Evolutionary conservation across 192 early-diverging fungal genomes (phyloP).

Genomic region (Backusella australiensis): DNA sequence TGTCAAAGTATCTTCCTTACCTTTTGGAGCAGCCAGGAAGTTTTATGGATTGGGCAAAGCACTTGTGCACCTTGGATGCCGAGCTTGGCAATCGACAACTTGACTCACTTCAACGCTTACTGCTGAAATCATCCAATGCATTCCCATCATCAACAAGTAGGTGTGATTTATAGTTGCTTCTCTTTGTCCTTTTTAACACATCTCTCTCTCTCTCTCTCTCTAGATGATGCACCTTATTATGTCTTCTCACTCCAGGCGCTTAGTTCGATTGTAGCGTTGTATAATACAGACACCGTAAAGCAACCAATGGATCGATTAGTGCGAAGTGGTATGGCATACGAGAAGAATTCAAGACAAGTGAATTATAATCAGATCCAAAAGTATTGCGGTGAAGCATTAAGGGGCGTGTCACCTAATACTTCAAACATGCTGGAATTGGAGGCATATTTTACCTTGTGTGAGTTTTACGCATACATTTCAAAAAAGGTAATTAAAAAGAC

Average conservation of each 20-base stretch:
- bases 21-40: constrained; percentile 37
- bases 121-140: constrained; percentile 38
- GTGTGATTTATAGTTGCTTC: neutral
- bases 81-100: constrained; percentile 32
- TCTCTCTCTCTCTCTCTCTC: neutral
- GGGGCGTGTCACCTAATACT: constrained; percentile 9
- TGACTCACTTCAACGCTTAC: constrained; percentile 39
- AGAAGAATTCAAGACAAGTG: constrained; percentile 31
- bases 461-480: constrained; percentile 40
- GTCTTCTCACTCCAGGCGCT: constrained; percentile 35
- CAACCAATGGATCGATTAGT: constrained; percentile 44
- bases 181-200: too few species aligned
- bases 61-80: constrained; percentile 23
- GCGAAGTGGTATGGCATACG: constrained; percentile 36
- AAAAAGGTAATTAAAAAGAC: constrained; percentile 38
- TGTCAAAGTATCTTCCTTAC: constrained; percentile 38
- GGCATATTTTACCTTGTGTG: constrained; percentile 34
- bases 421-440: constrained; percentile 17
- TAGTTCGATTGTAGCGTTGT: constrained; percentile 18
- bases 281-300: constrained; percentile 15
- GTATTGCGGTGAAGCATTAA: constrained; percentile 27
- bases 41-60: constrained; percentile 42
- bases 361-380: constrained; percentile 22
- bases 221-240: constrained; percentile 13
- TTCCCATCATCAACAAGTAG: constrained; percentile 19